These are phyloP conservation scores for Melampsora larici-populina DNA, from an alignment of 1,284 basidiomycete species.

Conservation along the genomic window DNA sequence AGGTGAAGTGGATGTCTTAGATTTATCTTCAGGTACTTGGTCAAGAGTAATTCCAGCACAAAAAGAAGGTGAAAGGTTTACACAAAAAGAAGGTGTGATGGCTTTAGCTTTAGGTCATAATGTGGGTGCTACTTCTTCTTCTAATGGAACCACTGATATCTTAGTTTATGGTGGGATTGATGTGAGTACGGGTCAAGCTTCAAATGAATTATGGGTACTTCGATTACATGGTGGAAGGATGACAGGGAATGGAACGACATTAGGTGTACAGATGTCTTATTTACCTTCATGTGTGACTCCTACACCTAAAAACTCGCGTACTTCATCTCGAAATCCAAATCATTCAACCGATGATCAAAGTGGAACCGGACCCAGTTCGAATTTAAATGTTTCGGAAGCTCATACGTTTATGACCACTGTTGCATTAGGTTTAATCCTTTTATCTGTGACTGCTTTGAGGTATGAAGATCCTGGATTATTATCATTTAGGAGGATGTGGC, in stretches of 20 bases:
- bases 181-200: slow-evolving; percentile 61
- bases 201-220: slow-evolving; percentile 71
- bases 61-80: slow-evolving; percentile 61
- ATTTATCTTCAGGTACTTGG: slow-evolving; percentile 66
- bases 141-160: slow-evolving; percentile 61
- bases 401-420: slow-evolving; percentile 19
- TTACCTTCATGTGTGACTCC: slow-evolving; percentile 25
- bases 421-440: slow-evolving; percentile 10
- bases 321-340: not conserved
- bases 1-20: slow-evolving; percentile 70
- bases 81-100: slow-evolving; percentile 64
- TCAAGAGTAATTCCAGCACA: slow-evolving; percentile 68
- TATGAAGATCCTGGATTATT: slow-evolving; percentile 27
- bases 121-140: slow-evolving; percentile 56
- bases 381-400: not conserved
- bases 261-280: slow-evolving; percentile 16
- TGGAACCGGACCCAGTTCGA: not conserved
- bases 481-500: slow-evolving; percentile 18
- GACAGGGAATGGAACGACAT: slow-evolving; percentile 49
- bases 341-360: not conserved
- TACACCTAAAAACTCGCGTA: slow-evolving; percentile 17
- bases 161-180: slow-evolving; percentile 73
- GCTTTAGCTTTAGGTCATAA: slow-evolving; percentile 64
- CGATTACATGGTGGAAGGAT: slow-evolving; percentile 65
- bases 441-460: slow-evolving; percentile 13